Percentiles rank a stretch among this genome's conserved stretches.
Evolutionary conservation across 2,329 filamentous ascomycete species (phyloP).

Genomic region (Drechslerella coelobrocha): DNA sequence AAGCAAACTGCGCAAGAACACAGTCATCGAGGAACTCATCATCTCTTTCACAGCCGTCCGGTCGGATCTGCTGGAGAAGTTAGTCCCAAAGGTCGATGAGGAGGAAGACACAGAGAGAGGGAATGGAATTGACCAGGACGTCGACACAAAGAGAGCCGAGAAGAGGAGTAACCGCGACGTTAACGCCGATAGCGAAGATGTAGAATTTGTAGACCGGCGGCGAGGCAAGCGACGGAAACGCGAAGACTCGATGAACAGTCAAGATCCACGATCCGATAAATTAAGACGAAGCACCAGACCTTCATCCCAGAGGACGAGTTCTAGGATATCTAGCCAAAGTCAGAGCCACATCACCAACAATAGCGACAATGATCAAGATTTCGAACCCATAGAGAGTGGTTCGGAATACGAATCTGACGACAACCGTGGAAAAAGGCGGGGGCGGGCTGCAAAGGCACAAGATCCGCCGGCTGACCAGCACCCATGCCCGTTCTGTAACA

Average conservation of each 20-base stretch:
- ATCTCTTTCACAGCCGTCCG: conserved; percentile 69
- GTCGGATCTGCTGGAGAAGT: conserved; percentile 51
- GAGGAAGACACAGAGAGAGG: conserved; percentile 4
- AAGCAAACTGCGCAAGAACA: conserved; percentile 82
- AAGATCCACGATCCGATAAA: background rate
- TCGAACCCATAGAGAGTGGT: conserved; percentile 13
- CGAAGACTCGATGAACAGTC: conserved; percentile 1
- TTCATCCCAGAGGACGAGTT: conserved; percentile 31
- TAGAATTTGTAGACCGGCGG: conserved; percentile 1
- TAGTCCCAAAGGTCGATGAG: conserved; percentile 24
- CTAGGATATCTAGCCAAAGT: conserved; percentile 20
- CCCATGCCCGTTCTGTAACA: conserved; percentile 7
- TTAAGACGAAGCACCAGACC: conserved; percentile 26
- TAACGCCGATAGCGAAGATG: conserved; percentile 19
- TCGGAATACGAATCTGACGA: conserved; percentile 18
- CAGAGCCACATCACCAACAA: conserved; percentile 9
- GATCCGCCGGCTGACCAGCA: conserved; percentile 8
- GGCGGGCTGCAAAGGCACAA: background rate
- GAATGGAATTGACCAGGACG: conserved; percentile 9
- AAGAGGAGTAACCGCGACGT: conserved; percentile 20
- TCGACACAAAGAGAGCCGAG: background rate
- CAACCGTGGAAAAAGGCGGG: conserved; percentile 13
- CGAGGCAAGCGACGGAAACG: conserved; percentile 34
- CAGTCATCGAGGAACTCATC: conserved; percentile 82
- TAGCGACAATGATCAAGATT: conserved; percentile 26